These are phyloP conservation scores for Aspergillus candidus DNA, from an alignment of 2,329 filamentous ascomycete species.

Conservation along the genomic window DNA sequence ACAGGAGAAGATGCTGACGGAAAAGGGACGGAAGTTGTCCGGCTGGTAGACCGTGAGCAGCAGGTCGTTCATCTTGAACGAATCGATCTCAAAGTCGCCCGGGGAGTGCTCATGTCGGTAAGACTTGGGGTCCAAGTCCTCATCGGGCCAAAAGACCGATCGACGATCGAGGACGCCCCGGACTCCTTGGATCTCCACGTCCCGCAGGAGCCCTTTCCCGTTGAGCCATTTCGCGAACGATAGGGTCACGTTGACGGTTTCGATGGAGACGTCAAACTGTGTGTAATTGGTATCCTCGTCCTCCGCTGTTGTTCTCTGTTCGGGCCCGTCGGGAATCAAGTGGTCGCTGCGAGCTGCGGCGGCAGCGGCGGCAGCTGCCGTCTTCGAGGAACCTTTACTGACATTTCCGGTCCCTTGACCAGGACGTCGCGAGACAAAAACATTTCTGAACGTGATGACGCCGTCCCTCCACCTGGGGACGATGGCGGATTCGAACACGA, in stretches of 20 bases:
- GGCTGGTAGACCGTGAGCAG: conserved; percentile 90
- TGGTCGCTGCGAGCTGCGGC: conserved; percentile 54
- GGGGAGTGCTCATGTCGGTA: conserved; percentile 83
- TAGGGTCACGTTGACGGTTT: conserved; percentile 90
- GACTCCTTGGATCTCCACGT: conserved; percentile 91
- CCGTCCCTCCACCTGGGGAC: conserved; percentile 93
- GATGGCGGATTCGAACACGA: conserved; percentile 96
- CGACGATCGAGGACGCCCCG: conserved; percentile 89
- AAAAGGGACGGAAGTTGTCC: conserved; percentile 83
- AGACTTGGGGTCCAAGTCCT: conserved; percentile 70
- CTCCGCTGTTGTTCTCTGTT: conserved; percentile 30
- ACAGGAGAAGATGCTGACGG: conserved; percentile 91
- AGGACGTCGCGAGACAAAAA: conserved; percentile 87
- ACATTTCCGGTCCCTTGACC: conserved; percentile 77
- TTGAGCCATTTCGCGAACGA: conserved; percentile 99
- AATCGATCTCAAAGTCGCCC: conserved; percentile 94
- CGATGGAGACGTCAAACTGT: conserved; percentile 91
- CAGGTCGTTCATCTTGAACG: conserved; percentile 92
- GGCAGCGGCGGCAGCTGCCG: conserved; percentile 78
- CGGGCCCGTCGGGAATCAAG: conserved; percentile 36
- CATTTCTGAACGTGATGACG: conserved; percentile 93
- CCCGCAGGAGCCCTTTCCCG: conserved; percentile 80
- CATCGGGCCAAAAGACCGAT: conserved; percentile 64
- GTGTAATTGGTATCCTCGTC: conserved; percentile 94
- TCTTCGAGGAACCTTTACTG: conserved; percentile 81